Percentiles rank a stretch among this genome's conserved stretches.
phyloP scores from a whole-genome alignment of 768 basidiomycete species.

The Filobasidium floriforme region DNA sequence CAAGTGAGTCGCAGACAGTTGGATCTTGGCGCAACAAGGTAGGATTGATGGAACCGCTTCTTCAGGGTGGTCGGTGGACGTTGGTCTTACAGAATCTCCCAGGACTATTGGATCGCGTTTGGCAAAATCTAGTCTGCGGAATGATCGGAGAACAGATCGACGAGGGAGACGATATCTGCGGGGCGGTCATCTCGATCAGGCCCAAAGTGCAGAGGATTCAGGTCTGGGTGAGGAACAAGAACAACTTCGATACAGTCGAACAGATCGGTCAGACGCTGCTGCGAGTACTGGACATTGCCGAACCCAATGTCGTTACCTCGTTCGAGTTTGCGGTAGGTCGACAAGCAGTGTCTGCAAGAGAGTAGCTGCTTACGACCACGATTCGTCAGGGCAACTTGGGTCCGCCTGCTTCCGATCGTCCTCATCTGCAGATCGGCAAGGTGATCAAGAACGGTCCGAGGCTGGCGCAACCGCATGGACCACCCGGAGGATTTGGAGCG shows the following conservation, averaged over 20 bases:
- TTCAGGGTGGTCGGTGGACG: constrained; percentile 81
- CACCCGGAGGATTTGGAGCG: not conserved
- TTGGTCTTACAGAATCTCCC: constrained; percentile 83
- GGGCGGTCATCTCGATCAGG: constrained; percentile 74
- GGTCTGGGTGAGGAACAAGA: constrained; percentile 73
- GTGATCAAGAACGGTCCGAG: not conserved
- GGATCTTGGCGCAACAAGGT: not conserved
- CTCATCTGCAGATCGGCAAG: not conserved
- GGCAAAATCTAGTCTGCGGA: constrained; percentile 85
- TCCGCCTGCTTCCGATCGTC: not conserved
- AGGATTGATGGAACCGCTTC: not conserved
- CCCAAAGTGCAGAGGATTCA: constrained; percentile 85
- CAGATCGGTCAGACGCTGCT: constrained; percentile 73
- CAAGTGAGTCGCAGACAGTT: constrained; percentile 41
- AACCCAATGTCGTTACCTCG: not conserved
- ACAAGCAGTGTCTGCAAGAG: not conserved
- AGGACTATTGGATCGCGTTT: constrained; percentile 70
- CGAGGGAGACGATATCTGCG: constrained; percentile 62
- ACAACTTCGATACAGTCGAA: constrained; percentile 51
- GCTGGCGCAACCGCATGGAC: not conserved
- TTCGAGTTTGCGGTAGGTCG: constrained; percentile 6
- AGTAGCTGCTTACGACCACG: not conserved
- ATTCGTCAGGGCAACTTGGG: not conserved
- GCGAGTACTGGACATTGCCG: constrained; percentile 65
- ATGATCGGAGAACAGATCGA: constrained; percentile 69